A percentile compares a stretch with the other conserved stretches of the same genome.
Conservation (phyloP, 2,329 filamentous ascomycete genomes). For the Apiospora marii region DNA sequence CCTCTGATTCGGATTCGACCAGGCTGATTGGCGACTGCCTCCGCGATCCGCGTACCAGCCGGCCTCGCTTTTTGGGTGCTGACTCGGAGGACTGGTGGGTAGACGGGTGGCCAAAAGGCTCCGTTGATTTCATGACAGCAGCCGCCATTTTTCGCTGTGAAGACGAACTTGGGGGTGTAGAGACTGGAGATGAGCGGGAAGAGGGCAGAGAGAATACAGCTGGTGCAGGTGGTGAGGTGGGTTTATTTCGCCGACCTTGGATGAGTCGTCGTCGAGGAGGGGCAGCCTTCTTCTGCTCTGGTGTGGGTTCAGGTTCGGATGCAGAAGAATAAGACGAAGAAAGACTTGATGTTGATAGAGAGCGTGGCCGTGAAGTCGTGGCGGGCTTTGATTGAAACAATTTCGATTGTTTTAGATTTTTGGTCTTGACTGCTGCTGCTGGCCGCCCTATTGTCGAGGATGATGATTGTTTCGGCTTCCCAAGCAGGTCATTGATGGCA, state of each 20-base stretch:
- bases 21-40: constrained; percentile 26
- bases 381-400: neutral
- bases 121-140: neutral
- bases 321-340: constrained; percentile 12
- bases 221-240: constrained; percentile 37
- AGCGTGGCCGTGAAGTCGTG: neutral
- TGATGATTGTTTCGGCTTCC: constrained; percentile 19
- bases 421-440: neutral
- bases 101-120: neutral
- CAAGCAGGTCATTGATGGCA: constrained; percentile 28
- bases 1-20: constrained; percentile 33
- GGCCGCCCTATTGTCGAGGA: constrained; percentile 5
- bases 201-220: constrained; percentile 43
- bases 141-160: constrained; percentile 26
- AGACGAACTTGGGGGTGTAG: constrained; percentile 38
- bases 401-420: neutral
- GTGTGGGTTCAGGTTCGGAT: constrained; percentile 26
- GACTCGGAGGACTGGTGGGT: neutral
- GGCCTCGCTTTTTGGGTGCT: neutral
- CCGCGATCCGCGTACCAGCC: constrained; percentile 18
- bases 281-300: constrained; percentile 30
- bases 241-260: constrained; percentile 37
- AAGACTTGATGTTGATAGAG: neutral
- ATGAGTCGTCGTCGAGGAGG: constrained; percentile 40
- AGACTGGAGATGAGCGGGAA: constrained; percentile 41